Base-by-base conservation (phyloP, 257 asterid genomes). In the Solanum chiquidenum region DNA sequence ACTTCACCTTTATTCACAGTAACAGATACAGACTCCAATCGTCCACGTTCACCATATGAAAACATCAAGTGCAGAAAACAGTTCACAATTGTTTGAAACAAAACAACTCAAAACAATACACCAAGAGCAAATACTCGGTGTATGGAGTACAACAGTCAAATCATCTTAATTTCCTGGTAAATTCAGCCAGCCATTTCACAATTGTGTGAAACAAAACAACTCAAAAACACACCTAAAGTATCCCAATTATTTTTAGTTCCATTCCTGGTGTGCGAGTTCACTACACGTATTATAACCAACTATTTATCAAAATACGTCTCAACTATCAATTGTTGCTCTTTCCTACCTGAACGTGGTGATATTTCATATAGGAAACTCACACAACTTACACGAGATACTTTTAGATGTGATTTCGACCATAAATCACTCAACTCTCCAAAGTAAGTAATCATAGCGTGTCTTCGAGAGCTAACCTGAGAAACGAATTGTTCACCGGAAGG, bases 391-490 rank as follows among this genome's bases (percentile, higher is more conserved):
- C n/a, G 7, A 55, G 71, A 62, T n/a, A n/a, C 68, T 62, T n/a
- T n/a, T 55, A n/a, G 31, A 62, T 62, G 16, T 62, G 31, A 0
- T 62, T 62, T 23, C 31, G 6, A 23, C 31, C 29, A 62, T n/a
- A 62, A 62, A 62, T 62, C 13, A 10, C 38, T 68, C 23, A 3
- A 69, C 38, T 69, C 40, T 69, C 40, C n/a, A 69, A n/a, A n/a
- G 0, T 62, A 69, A 29, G 76, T 4, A 13, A 33, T 33, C 12
- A 9, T 33, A 71, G 42, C 4, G 27, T 33, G 7, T 18, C 4
- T 72, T 82, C 68, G 23, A 35, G 33, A 35, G 35, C 60, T 29
- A 6, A 93, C 99, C 99, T 95, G 97, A 86, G 89, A 87, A 88
- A 92, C 75, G 83, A 93, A 88, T 34, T 85, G 90, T 42, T 90